phyloP scores from a whole-genome alignment of 306 rosid genomes.

The Benincasa hispida region DNA sequence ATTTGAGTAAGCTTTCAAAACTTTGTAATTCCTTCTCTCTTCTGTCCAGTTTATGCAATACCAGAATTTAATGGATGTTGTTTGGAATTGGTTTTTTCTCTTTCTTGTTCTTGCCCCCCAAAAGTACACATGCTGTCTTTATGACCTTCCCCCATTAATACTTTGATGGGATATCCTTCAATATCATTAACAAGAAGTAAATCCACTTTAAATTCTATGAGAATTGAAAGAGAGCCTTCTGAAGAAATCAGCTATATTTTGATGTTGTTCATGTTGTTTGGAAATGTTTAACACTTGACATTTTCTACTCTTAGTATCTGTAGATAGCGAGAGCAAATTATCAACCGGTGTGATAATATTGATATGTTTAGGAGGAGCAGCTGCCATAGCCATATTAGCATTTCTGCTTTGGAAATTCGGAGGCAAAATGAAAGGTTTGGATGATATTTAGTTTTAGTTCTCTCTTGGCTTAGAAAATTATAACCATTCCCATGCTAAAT shows the following conservation, averaged over 20 bases:
- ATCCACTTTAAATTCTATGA: not conserved
- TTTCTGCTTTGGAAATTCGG: slow-evolving; percentile 38
- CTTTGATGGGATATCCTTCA: not conserved
- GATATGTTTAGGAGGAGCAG: slow-evolving; percentile 27
- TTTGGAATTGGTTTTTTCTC: not conserved
- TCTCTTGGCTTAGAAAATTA: not conserved
- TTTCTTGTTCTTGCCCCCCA: not conserved
- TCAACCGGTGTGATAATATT: slow-evolving; percentile 20
- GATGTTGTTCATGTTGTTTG: not conserved
- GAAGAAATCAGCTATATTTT: not conserved
- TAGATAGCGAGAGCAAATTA: slow-evolving; percentile 26
- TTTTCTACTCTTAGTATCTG: not conserved
- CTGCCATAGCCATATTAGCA: slow-evolving; percentile 22
- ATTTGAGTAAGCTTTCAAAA: slow-evolving; percentile 23
- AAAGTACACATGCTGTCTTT: not conserved
- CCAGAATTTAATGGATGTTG: not conserved
- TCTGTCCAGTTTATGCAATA: not conserved
- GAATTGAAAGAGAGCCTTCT: not conserved
- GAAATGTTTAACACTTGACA: not conserved
- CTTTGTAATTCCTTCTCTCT: not conserved
- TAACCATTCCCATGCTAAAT: slow-evolving; percentile 1
- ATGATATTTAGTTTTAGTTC: not conserved
- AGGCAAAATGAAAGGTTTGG: slow-evolving; percentile 44
- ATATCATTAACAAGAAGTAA: not conserved
- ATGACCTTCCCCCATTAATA: not conserved